Percentiles rank a stretch among this genome's conserved stretches.
Evolutionary conservation across 1,139 yeast species (phyloP).

Genomic region (Pichia cactophila): DNA sequence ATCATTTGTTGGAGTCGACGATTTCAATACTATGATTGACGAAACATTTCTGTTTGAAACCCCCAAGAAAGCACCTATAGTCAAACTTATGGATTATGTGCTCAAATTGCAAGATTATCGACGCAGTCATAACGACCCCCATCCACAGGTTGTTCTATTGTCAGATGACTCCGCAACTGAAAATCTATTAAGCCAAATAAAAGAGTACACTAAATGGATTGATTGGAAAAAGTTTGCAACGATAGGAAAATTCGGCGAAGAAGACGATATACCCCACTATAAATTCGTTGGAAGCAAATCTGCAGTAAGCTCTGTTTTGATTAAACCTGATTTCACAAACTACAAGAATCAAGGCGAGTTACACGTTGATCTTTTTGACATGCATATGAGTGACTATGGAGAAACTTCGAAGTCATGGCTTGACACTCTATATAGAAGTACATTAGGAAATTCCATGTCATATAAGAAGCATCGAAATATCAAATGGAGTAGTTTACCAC

Average conservation of each 20-base stretch:
- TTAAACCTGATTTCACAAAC: constrained; percentile 13
- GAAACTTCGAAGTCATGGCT: constrained; percentile 16
- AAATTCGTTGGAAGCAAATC: constrained; percentile 19
- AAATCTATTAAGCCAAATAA: constrained; percentile 19
- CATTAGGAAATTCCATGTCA: constrained; percentile 17
- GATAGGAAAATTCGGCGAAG: constrained; percentile 21
- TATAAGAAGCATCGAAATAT: constrained; percentile 21
- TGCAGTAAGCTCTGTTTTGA: constrained; percentile 20
- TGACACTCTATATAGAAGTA: constrained; percentile 17
- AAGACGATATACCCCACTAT: constrained; percentile 18
- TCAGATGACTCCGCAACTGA: constrained; percentile 18
- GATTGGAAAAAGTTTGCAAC: constrained; percentile 26
- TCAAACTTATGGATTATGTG: constrained; percentile 23
- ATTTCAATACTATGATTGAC: constrained; percentile 26
- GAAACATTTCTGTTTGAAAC: constrained; percentile 14
- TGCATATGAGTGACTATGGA: constrained; percentile 22
- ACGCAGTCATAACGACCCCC: constrained; percentile 24
- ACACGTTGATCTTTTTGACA: constrained; percentile 19
- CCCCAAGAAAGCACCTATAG: constrained; percentile 19
- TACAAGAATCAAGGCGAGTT: not conserved
- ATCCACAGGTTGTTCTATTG: constrained; percentile 24
- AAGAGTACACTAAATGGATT: constrained; percentile 23
- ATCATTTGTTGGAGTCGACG: constrained; percentile 27
- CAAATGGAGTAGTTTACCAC: constrained; percentile 15
- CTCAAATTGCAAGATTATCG: constrained; percentile 26